Evolutionary conservation across 805 yeast species (phyloP), one percentile per base, ranked within the genome.

Genomic region (Kurtzmaniella fragi): DNA sequence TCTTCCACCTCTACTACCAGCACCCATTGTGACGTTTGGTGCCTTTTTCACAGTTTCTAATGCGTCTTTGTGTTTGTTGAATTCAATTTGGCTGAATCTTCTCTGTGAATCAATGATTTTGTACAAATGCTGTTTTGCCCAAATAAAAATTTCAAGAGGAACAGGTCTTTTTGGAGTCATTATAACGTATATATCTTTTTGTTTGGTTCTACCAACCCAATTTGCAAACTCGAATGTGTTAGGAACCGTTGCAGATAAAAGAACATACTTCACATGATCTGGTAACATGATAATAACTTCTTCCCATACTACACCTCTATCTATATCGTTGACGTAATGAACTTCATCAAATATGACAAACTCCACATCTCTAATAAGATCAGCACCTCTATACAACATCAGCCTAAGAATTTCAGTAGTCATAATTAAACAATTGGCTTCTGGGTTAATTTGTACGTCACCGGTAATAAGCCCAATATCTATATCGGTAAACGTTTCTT

Each of bases 291-390:
- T 93, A 44, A 93, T 93, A 16, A 93, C 97, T 63, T 93, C 99
- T 66, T 93, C 99, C 99, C 99, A 93, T 3, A 93, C 99, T 11
- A 93, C 99, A 54, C 99, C 99, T 61, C 99, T 80, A 53, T 88
- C 96, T 42, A 87, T 82, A 64, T 93, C 99, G 59, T 93, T 93
- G 45, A 93, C 96, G 57, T 93, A 93, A 62, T 93, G 99, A 1
- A 93, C 99, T 58, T 93, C 99, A 65, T 93, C 99, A 58, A 93
- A 93, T 31, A 93, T 89, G 20, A 93, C 96, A 70, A 90, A 93
- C 55, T 91, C 99, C 16, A 93, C 97, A 62, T 93, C 99, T 59
- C 99, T 75, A 50, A 93, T 90, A 34, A 93, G 62, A 64, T 93
- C 99, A 0, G 98, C 96, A 44, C 99, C 99, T 54, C 96, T 73